These are phyloP conservation scores for Ceratorhiza oryzae-sativae DNA, from an alignment of 1,284 basidiomycete genomes.

Conservation along the genomic window DNA sequence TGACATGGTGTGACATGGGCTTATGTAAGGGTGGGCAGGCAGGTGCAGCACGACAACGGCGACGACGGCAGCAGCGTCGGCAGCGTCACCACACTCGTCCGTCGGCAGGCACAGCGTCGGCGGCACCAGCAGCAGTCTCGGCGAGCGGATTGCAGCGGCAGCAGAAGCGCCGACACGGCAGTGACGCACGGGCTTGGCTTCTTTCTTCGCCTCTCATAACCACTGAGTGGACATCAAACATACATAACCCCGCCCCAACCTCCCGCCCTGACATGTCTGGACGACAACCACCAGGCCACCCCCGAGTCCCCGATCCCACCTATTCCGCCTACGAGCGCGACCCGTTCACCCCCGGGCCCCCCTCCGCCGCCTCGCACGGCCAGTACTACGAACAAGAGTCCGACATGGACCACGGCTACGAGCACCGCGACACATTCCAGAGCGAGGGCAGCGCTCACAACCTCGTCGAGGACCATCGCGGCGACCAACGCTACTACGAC, in stretches of 20 bases:
- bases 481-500: slow-evolving; percentile 64
- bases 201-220: slow-evolving; percentile 6
- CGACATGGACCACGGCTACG: slow-evolving; percentile 65
- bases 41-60: not conserved
- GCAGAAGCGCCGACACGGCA: not conserved
- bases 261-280: slow-evolving; percentile 10
- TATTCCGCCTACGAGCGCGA: slow-evolving; percentile 45
- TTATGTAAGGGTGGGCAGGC: not conserved
- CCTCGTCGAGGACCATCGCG: slow-evolving; percentile 58
- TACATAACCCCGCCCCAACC: not conserved
- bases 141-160: not conserved
- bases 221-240: slow-evolving; percentile 3
- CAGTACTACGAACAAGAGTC: slow-evolving; percentile 73
- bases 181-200: slow-evolving; percentile 11
- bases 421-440: slow-evolving; percentile 66
- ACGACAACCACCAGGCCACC: slow-evolving; percentile 13
- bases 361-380: slow-evolving; percentile 53
- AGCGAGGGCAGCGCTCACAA: slow-evolving; percentile 71
- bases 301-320: slow-evolving; percentile 6
- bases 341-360: slow-evolving; percentile 61
- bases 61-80: not conserved
- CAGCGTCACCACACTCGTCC: not conserved
- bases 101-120: not conserved
- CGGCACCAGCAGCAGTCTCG: not conserved
- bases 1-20: not conserved